Percentiles rank a stretch among this genome's conserved stretches.
Evolutionary conservation across 345 rosid species (phyloP).

Genomic region (Moricandia arvensis): DNA sequence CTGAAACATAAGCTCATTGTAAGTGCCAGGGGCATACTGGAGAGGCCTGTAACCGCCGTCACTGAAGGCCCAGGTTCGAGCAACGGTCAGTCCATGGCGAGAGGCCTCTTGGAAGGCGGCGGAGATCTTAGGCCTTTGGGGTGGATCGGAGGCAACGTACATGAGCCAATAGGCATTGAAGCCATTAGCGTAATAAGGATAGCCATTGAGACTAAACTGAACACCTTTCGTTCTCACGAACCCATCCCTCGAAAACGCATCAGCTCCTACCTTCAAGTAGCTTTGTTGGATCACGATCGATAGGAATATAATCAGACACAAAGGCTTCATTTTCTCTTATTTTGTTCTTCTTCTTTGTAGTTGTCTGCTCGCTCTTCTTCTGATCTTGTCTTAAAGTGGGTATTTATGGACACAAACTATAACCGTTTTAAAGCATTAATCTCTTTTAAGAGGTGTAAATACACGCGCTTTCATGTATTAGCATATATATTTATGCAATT

Average conservation of each 20-base stretch:
- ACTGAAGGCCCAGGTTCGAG: conserved; percentile 92
- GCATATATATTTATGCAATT: background rate
- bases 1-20: conserved; percentile 73
- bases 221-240: conserved; percentile 65
- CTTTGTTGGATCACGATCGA: conserved; percentile 41
- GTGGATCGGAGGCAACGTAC: conserved; percentile 72
- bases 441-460: conserved; percentile 12
- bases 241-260: conserved; percentile 53
- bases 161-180: conserved; percentile 95
- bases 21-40: conserved; percentile 71
- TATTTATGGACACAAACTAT: conserved; percentile 27
- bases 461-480: conserved; percentile 12
- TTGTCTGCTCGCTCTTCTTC: background rate
- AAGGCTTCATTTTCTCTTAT: conserved; percentile 44
- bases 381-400: conserved; percentile 13
- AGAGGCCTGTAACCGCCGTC: conserved; percentile 82
- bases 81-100: conserved; percentile 65
- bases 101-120: conserved; percentile 66
- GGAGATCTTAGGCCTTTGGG: conserved; percentile 60
- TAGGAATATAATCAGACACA: conserved; percentile 30
- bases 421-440: conserved; percentile 17
- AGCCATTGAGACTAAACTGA: conserved; percentile 62
- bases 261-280: conserved; percentile 17
- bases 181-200: conserved; percentile 79
- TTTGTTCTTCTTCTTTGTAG: background rate